Base-by-base conservation (phyloP, 2,329 filamentous ascomycete species). In the Colletotrichum salicis region DNA sequence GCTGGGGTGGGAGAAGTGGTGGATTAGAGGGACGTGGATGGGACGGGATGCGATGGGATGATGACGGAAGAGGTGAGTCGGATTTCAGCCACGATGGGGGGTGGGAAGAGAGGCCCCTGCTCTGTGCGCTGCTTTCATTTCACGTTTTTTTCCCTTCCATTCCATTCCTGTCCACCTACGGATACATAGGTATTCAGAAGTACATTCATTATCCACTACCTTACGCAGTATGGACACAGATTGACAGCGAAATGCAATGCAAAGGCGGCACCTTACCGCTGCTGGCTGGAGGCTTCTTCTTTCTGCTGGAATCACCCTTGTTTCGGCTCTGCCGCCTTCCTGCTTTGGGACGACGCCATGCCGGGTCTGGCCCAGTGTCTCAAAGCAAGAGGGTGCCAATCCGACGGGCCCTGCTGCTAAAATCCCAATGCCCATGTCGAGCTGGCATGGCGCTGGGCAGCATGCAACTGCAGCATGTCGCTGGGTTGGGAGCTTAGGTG, bases 31-130 rank as follows among this genome's bases (percentile, higher is more conserved):
- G 45, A 63, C 48, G 37, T 54, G 58, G 65, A 72, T 69, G 54
- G 35, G 60, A 72, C 45, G 70, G 70, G 59, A 66, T 27, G 63
- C 63, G 37, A 69, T 71, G 70, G 65, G 70, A 72, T 70, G 70
- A 72, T 72, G 70, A 72, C 70, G 70, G 65, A 72, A 72, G 65
- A 69, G 48, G 35, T 64, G 65, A 69, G 59, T 60, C 41, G 65
- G 45, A 24, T n/a, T 69, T 69, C 64, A 60, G 70, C 60, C 59
- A 72, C 70, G 51, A 60, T 72, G 65, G 66, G 60, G 69, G 60
- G 69, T 41, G 37, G 37, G 60, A 15, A 15, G 60, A 15, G 41
- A 12, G 41, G 41, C 41, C 60, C 33, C 41, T 57, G 54, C 59
- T 52, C 64, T 31, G 56, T 45, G 56, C 64, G 24, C 64, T 45